These are phyloP conservation scores for Pestalotiopsis sp. DNA, from an alignment of 2,329 filamentous ascomycete species.

Conservation along the genomic window DNA sequence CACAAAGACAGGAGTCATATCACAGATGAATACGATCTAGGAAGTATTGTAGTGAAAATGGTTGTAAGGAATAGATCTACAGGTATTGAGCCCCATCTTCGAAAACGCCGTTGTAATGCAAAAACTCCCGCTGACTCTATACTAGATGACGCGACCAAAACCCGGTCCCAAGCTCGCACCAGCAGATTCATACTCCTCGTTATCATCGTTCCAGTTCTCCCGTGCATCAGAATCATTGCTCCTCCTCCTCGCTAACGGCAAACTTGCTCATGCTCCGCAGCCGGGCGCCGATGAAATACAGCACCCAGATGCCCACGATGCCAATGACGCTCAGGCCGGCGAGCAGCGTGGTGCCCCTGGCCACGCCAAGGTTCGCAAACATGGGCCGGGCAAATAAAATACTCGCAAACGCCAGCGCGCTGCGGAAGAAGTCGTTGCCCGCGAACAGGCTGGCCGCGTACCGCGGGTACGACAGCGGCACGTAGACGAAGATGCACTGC, in stretches of 20 bases:
- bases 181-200: not conserved
- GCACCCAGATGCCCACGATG: slow-evolving; percentile 59
- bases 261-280: slow-evolving; percentile 62
- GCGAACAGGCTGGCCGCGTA: slow-evolving; percentile 64
- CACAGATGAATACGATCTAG: not conserved
- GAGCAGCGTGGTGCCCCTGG: slow-evolving; percentile 57
- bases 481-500: slow-evolving; percentile 64
- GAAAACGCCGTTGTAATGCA: not conserved
- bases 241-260: slow-evolving; percentile 38
- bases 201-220: not conserved
- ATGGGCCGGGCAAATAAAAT: slow-evolving; percentile 64
- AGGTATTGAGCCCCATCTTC: not conserved
- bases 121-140: not conserved
- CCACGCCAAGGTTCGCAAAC: slow-evolving; percentile 61
- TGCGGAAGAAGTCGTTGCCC: slow-evolving; percentile 62
- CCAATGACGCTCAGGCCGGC: slow-evolving; percentile 56
- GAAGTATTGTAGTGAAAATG: not conserved
- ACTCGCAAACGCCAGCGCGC: slow-evolving; percentile 59
- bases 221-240: not conserved
- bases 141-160: not conserved
- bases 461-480: slow-evolving; percentile 56
- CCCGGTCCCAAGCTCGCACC: not conserved
- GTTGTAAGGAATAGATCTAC: not conserved
- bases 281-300: slow-evolving; percentile 59
- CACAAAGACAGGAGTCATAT: not conserved